A percentile compares a stretch with the other conserved stretches of the same genome.
Evolutionary conservation across 768 basidiomycete genomes (phyloP).

Genomic region (Heimioporus sp.): DNA sequence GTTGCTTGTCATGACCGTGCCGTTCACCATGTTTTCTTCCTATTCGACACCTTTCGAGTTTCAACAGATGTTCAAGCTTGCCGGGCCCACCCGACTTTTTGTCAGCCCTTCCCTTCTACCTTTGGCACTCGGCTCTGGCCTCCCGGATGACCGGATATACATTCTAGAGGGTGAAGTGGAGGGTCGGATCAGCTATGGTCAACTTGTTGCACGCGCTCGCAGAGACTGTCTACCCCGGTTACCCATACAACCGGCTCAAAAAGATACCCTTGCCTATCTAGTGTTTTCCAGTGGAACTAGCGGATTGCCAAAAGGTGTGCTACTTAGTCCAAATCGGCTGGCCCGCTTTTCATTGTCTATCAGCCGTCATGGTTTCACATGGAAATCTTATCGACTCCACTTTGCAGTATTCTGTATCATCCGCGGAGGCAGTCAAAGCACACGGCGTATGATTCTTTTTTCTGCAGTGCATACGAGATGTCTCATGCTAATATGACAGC

Average conservation of each 20-base stretch:
- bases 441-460: constrained; percentile 35
- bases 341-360: not conserved
- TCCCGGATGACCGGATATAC: constrained; percentile 44
- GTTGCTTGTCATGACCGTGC: constrained; percentile 46
- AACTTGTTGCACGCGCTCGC: constrained; percentile 42
- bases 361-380: constrained; percentile 73
- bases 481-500: constrained; percentile 25
- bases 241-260: constrained; percentile 43
- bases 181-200: constrained; percentile 43
- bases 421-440: constrained; percentile 33
- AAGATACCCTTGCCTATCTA: constrained; percentile 63
- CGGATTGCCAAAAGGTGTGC: constrained; percentile 68
- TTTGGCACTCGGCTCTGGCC: constrained; percentile 36
- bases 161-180: constrained; percentile 43
- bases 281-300: constrained; percentile 79
- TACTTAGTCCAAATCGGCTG: not conserved
- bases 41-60: constrained; percentile 59
- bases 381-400: constrained; percentile 54
- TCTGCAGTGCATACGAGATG: not conserved
- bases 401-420: constrained; percentile 34
- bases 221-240: constrained; percentile 38
- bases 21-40: constrained; percentile 52
- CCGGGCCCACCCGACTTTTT: constrained; percentile 52
- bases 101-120: constrained; percentile 45
- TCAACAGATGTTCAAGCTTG: constrained; percentile 45